phyloP scores from a whole-genome alignment of 805 yeast species.

The Yarrowia bubula region DNA sequence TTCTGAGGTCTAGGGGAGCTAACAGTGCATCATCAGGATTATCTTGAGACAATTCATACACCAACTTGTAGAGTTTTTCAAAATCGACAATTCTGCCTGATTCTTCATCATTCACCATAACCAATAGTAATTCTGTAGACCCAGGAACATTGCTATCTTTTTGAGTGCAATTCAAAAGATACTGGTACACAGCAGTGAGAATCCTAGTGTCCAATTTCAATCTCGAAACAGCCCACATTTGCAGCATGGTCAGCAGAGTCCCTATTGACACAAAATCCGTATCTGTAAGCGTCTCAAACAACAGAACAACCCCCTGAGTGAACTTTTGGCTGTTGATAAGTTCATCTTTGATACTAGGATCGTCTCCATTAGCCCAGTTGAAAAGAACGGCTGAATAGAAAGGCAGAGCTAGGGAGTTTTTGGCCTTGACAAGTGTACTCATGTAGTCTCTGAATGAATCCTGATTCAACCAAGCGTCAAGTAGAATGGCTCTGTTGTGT shows the following conservation, averaged over 20 bases:
- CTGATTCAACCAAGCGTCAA: constrained; percentile 1
- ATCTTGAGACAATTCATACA: background rate
- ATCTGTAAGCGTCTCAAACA: constrained; percentile 5
- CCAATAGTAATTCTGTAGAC: background rate
- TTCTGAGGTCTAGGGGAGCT: constrained; percentile 4
- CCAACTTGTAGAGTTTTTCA: background rate
- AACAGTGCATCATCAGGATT: constrained; percentile 1
- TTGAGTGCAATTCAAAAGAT: background rate
- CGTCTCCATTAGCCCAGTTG: constrained; percentile 22
- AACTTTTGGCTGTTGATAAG: background rate
- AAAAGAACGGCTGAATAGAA: constrained; percentile 11
- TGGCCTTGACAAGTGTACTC: background rate
- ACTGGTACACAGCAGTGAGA: background rate
- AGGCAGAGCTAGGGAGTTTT: background rate
- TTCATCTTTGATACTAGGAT: background rate
- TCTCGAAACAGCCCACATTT: background rate
- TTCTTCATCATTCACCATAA: constrained; percentile 3
- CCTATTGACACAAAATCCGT: constrained; percentile 1
- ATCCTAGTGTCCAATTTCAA: background rate
- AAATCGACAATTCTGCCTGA: constrained; percentile 14
- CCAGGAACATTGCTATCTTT: constrained; percentile 3
- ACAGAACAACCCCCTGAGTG: background rate
- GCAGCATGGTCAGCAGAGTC: constrained; percentile 4
- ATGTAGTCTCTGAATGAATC: constrained; percentile 2
- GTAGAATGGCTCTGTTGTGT: background rate